Base-by-base conservation (phyloP, 2,329 filamentous ascomycete genomes). In the Metarhizium sp. region DNA sequence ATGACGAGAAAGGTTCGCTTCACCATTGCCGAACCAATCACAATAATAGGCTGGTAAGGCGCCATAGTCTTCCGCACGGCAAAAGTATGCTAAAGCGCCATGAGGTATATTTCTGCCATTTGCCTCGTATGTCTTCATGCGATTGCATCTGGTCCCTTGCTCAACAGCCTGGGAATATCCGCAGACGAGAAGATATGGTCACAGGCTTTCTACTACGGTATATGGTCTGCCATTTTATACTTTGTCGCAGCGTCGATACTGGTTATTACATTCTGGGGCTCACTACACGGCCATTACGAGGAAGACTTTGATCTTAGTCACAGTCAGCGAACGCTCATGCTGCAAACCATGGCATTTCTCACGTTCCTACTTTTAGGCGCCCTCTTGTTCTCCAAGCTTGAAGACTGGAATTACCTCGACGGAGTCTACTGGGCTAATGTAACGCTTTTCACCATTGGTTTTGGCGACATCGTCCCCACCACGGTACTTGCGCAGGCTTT, bases 291-390 rank as follows among this genome's bases (percentile, higher is more conserved):
- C 2, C 86, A 89, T 61, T 96, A 95, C 63, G 79, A 79, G 7
- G 86, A 89, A 61, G 85, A 90, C 63, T 96, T 96, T 61, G 75
- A 80, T 61, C 76, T 96, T 29, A 92, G 87, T 0, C 81, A 85
- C 54, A 87, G 86, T 58, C 92, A 96, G 69, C 81, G 92, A 10
- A 96, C 90, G 0, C 74, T 96, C 25, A 96, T 96, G 76, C 72
- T 96, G 34, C 92, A 96, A 70, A 95, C 90, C 1, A 95, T 95
- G 69, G 74, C 87, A 55, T 88, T 95, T 65, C 85, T 95, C 53
- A 72, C 89, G 50, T 96, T 94, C 75, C 74, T 96, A 0, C 83
- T 88, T 0, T 71, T 90, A 2, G 92, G 92, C 0, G 90, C 86
- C 0, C 80, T 85, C 0, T 73, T 95, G 0, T 96, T 94, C 65